These are phyloP conservation scores for Ilyonectria sp. DNA, from an alignment of 2,329 filamentous ascomycete species.

Conservation along the genomic window DNA sequence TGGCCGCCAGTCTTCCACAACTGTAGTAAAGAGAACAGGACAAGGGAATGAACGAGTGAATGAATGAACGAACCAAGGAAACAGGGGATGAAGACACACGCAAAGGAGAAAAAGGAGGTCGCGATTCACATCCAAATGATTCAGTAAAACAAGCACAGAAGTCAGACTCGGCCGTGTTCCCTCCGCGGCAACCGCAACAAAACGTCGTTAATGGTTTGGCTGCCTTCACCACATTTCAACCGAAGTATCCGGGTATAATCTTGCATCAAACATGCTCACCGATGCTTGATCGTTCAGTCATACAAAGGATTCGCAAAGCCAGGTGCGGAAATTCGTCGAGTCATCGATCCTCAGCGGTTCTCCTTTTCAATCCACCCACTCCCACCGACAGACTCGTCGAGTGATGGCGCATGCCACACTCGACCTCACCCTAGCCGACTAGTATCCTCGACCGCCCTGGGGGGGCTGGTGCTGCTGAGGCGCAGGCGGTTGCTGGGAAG, in stretches of 20 bases:
- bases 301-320: conserved; percentile 47
- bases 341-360: conserved; percentile 35
- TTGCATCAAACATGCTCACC: conserved; percentile 49
- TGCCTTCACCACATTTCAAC: conserved; percentile 45
- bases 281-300: conserved; percentile 46
- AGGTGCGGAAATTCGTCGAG: conserved; percentile 44
- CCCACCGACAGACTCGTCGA: conserved; percentile 14
- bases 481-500: conserved; percentile 57
- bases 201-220: conserved; percentile 48
- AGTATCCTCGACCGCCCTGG: conserved; percentile 62
- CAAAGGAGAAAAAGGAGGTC: conserved; percentile 21
- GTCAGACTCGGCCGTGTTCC: conserved; percentile 38
- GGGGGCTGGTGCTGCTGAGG: conserved; percentile 56
- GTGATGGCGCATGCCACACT: conserved; percentile 16
- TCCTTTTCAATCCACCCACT: conserved; percentile 29
- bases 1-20: conserved; percentile 16
- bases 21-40: conserved; percentile 3
- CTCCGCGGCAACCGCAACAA: conserved; percentile 45
- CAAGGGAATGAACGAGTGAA: conserved; percentile 13
- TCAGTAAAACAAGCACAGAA: conserved; percentile 34
- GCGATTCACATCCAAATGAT: conserved; percentile 37
- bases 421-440: conserved; percentile 35
- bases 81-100: conserved; percentile 15
- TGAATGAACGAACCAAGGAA: conserved; percentile 12
- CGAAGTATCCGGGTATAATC: conserved; percentile 49